Evolutionary conservation across 306 rosid species (phyloP).

Genomic region (Dryas octopetala): DNA sequence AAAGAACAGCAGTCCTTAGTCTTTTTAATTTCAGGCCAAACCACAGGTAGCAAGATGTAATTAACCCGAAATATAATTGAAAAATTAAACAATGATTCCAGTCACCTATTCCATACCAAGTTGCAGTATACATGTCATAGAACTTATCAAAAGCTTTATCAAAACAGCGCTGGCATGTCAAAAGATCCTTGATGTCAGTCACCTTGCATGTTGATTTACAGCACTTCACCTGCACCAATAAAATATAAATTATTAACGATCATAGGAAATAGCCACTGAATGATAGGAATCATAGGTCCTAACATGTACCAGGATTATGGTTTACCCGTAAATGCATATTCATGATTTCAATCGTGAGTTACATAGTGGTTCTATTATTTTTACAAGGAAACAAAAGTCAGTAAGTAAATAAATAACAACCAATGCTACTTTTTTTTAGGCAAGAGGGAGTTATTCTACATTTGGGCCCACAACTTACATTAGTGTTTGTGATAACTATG

Average conservation of each 20-base stretch:
- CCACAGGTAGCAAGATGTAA: background rate
- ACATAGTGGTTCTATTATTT: background rate
- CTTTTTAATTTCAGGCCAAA: background rate
- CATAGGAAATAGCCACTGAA: conserved; percentile 20
- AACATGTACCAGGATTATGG: background rate
- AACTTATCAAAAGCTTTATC: conserved; percentile 83
- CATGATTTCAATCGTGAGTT: background rate
- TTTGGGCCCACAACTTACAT: background rate
- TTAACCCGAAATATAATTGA: background rate
- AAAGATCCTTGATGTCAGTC: conserved; percentile 72
- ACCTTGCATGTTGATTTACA: conserved; percentile 84
- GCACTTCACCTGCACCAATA: conserved; percentile 66
- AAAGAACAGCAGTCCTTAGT: background rate
- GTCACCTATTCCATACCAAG: conserved; percentile 51
- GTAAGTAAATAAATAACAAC: background rate
- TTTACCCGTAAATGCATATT: background rate
- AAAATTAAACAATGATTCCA: background rate
- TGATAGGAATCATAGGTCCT: background rate
- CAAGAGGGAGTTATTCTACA: background rate
- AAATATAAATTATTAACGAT: conserved; percentile 19
- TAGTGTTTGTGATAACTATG: background rate
- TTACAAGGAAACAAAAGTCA: background rate
- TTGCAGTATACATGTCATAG: conserved; percentile 86
- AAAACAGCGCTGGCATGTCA: conserved; percentile 78
- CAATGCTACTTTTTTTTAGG: background rate